Conservation (phyloP, 306 rosid genomes). For the Vigna trinervia region DNA sequence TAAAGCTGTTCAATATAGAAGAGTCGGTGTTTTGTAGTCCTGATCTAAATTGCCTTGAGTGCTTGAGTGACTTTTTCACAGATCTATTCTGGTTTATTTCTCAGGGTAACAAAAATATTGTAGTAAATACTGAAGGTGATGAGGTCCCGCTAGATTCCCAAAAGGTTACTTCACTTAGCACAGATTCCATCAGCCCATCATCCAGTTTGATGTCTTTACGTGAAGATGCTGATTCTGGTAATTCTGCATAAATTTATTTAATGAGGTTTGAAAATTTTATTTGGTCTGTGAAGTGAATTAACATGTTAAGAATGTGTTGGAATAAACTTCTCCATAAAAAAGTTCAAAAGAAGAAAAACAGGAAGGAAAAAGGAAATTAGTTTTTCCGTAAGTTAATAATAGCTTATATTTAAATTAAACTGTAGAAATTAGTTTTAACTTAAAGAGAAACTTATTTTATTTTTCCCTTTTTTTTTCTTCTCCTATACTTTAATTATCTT, state of each 20-base stretch:
- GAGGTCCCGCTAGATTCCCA: slow-evolving; percentile 61
- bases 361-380: neutral
- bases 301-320: neutral
- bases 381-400: neutral
- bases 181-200: slow-evolving; percentile 75
- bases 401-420: too few relatives aligned
- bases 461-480: too few relatives aligned
- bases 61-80: neutral
- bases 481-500: slow-evolving; percentile 29
- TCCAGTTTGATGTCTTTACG: slow-evolving; percentile 66
- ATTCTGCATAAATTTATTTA: slow-evolving; percentile 45
- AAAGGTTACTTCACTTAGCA: slow-evolving; percentile 62
- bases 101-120: slow-evolving; percentile 77
- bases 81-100: slow-evolving; percentile 29
- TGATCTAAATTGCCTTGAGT: slow-evolving; percentile 30
- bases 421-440: too few relatives aligned
- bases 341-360: neutral
- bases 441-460: neutral
- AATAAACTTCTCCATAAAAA: neutral
- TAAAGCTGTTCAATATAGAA: neutral
- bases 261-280: slow-evolving; percentile 24
- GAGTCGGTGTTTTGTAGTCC: neutral
- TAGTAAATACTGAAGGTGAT: slow-evolving; percentile 63
- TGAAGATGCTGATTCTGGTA: slow-evolving; percentile 95
- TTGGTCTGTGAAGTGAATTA: slow-evolving; percentile 13